These are phyloP conservation scores for Cynanchum wilfordii DNA, from an alignment of 257 asterid genomes.

Conservation along the genomic window DNA sequence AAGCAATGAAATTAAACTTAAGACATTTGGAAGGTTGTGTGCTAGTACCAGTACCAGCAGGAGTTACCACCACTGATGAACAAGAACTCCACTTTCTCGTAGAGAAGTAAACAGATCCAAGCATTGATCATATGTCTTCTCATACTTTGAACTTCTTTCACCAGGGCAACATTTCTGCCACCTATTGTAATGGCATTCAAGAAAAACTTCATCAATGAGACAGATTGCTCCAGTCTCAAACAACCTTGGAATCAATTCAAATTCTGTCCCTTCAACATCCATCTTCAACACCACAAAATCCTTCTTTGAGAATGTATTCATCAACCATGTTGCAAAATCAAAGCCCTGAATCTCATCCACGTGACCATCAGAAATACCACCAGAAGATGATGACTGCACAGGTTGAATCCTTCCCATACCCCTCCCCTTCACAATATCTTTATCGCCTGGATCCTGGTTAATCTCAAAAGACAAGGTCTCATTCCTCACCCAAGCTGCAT, in stretches of 20 bases:
- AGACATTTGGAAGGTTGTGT: neutral
- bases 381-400: conserved; percentile 43
- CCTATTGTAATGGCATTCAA: conserved; percentile 91
- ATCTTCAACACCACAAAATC: conserved; percentile 96
- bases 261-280: conserved; percentile 99
- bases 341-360: conserved; percentile 83
- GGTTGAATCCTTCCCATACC: conserved; percentile 98
- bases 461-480: conserved; percentile 80
- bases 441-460: conserved; percentile 64
- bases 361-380: conserved; percentile 36
- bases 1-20: neutral
- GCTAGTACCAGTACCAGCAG: conserved; percentile 18
- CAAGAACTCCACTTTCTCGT: conserved; percentile 81
- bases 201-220: conserved; percentile 85
- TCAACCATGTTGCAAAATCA: conserved; percentile 93
- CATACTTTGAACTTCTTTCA: conserved; percentile 69
- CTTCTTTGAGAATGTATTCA: conserved; percentile 50
- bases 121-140: conserved; percentile 81
- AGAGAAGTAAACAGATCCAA: conserved; percentile 72
- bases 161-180: conserved; percentile 99
- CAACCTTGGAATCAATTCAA: conserved; percentile 80
- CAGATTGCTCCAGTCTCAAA: conserved; percentile 82
- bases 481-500: conserved; percentile 95
- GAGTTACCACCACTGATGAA: conserved; percentile 92
- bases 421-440: conserved; percentile 62